Evolutionary conservation across 257 asterid genomes (phyloP).

Genomic region (Gentiana straminea): DNA sequence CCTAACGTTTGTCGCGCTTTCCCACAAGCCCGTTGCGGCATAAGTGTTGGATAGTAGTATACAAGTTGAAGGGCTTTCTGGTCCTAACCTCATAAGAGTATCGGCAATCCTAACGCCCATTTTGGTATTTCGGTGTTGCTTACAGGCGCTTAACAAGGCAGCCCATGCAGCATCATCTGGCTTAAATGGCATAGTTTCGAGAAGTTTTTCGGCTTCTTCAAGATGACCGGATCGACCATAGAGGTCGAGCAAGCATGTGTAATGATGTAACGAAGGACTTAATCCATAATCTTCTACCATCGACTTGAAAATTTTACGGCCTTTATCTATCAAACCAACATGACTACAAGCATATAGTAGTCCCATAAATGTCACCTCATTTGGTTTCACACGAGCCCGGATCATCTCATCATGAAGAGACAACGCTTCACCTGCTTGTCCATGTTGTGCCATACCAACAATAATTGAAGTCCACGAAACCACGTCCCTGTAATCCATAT

Average conservation of each 20-base stretch:
- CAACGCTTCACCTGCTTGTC: conserved; percentile 48
- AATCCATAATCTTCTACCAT: conserved; percentile 51
- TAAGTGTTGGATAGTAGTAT: conserved; percentile 51
- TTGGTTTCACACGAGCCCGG: conserved; percentile 45
- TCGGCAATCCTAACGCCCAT: conserved; percentile 57
- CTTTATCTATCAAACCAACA: conserved; percentile 54
- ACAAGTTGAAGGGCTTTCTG: conserved; percentile 49
- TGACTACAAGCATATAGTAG: conserved; percentile 76
- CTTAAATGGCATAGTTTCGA: conserved; percentile 49
- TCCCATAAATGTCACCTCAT: conserved; percentile 70
- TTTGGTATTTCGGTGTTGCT: conserved; percentile 32
- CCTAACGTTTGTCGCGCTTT: conserved; percentile 42
- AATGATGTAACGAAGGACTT: conserved; percentile 60
- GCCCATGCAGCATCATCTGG: conserved; percentile 86
- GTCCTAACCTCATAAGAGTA: conserved; percentile 39
- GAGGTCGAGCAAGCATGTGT: conserved; percentile 74
- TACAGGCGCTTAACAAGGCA: conserved; percentile 51
- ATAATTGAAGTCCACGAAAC: conserved; percentile 86
- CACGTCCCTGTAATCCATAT: conserved; percentile 37
- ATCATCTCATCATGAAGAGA: conserved; percentile 50
- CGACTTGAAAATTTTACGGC: conserved; percentile 48
- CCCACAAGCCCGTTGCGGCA: conserved; percentile 63
- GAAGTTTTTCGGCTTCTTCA: conserved; percentile 49
- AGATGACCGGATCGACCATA: conserved; percentile 59
- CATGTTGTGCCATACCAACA: conserved; percentile 90